A percentile compares a stretch with the other conserved stretches of the same genome.
Conservation (phyloP, 2,329 filamentous ascomycete species). For the Didymellaceae sp. region DNA sequence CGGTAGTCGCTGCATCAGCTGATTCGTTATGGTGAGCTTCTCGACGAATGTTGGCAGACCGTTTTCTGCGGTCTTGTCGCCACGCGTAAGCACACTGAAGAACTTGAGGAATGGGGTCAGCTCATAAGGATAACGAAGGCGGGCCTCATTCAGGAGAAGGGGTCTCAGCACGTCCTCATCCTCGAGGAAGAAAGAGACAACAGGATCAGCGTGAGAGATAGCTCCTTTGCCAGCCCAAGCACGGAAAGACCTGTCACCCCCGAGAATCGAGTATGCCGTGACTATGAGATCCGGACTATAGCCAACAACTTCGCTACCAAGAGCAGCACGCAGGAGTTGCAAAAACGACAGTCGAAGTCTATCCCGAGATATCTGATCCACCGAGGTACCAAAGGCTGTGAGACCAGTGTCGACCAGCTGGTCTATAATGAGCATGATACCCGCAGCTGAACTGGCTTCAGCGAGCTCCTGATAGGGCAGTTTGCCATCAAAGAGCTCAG, state of each 20-base stretch:
- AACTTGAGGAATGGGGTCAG: constrained; percentile 78
- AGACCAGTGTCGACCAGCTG: constrained; percentile 35
- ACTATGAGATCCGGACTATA: constrained; percentile 76
- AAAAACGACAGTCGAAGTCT: constrained; percentile 70
- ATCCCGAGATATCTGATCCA: constrained; percentile 63
- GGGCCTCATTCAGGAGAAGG: constrained; percentile 69
- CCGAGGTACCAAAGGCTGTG: constrained; percentile 55
- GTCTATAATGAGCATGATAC: constrained; percentile 35
- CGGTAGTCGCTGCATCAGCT: constrained; percentile 80
- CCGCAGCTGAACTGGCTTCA: constrained; percentile 30
- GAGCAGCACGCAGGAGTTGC: constrained; percentile 72
- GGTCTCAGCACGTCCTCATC: constrained; percentile 63
- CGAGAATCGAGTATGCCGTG: constrained; percentile 69
- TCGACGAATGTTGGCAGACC: constrained; percentile 61
- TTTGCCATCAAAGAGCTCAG: constrained; percentile 37
- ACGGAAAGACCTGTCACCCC: constrained; percentile 54
- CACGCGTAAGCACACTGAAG: constrained; percentile 67
- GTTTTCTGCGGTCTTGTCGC: constrained; percentile 53
- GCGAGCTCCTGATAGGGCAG: constrained; percentile 37
- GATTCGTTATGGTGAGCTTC: constrained; percentile 72
- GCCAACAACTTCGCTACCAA: constrained; percentile 64
- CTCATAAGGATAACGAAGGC: constrained; percentile 84
- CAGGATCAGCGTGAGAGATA: constrained; percentile 35
- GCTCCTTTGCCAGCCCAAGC: constrained; percentile 36
- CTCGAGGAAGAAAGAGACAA: constrained; percentile 61